Base-by-base conservation (phyloP, 176 grass and related monocot species). In the Aegilops longissima region DNA sequence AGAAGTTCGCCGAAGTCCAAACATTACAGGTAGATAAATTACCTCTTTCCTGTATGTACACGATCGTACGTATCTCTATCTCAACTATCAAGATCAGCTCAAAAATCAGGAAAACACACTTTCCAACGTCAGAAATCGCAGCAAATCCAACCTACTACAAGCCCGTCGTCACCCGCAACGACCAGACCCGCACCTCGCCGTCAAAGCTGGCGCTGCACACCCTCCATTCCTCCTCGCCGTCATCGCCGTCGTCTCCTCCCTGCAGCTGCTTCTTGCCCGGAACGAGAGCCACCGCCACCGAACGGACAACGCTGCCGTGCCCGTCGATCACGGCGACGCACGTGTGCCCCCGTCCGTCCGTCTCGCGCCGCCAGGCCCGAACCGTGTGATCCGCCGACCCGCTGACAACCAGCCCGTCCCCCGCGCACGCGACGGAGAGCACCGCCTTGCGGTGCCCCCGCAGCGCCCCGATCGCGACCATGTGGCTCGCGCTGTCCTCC, bases 141-240 rank as follows among this genome's bases (percentile, higher is more conserved):
- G 38, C 61, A 62, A 93, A 80, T 80, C 67, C 69, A 62, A 89
- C 82, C 76, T 24, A 65, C 67, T 52, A 20, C 85, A 25, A 83
- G 31, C 33, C 36, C 42, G 85, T 74, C 84, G 91, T 77, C 80
- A 92, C 71, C 66, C 78, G 86, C 67, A 98, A 86, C 85, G 81
- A 86, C 92, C 93, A 95, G 33, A 95, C 59, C 70, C 90, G 89
- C 52, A 95, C 90, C 76, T 98, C 92, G 47, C 92, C 96, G 44
- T 98, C 96, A 63, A 94, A 89, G 66, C 93, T 92, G 21, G 87
- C 91, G 73, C 88, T 98, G 77, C 93, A 95, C 36, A 98, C 75
- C 56, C 81, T 77, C 83, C 89, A 95, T 70, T 91, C 91, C 80
- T 93, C 93, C 0, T 75, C 90, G 8, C 1, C 64, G 25, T 40